Evolutionary conservation across 2,329 filamentous ascomycete species (phyloP).

Genomic region (Aspergillus neotritici): DNA sequence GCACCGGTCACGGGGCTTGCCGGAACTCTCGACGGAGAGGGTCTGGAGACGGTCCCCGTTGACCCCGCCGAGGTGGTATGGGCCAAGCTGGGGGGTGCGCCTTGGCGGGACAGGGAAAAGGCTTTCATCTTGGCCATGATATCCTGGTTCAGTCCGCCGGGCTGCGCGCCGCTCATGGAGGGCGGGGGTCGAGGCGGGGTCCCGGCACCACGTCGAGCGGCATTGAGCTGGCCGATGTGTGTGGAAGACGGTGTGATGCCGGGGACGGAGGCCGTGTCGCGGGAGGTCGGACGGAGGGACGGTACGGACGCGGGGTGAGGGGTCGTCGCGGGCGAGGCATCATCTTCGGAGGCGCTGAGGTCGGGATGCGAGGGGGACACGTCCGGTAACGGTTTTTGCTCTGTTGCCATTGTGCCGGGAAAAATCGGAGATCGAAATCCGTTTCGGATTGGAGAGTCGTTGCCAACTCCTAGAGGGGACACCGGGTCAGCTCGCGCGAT

Average conservation of each 20-base stretch:
- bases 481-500: too few relatives aligned
- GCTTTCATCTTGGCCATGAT: constrained; percentile 65
- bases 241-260: constrained; percentile 78
- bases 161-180: constrained; percentile 34
- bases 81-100: constrained; percentile 42
- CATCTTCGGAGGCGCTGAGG: constrained; percentile 18
- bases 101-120: constrained; percentile 61
- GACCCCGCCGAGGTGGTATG: constrained; percentile 35
- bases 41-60: constrained; percentile 28
- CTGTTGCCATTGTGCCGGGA: constrained; percentile 14
- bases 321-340: constrained; percentile 18
- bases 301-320: constrained; percentile 33
- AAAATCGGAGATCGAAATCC: too few relatives aligned
- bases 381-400: constrained; percentile 18
- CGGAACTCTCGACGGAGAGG: constrained; percentile 1
- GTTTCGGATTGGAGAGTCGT: too few relatives aligned
- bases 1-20: background rate
- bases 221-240: constrained; percentile 69
- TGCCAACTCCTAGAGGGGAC: too few relatives aligned
- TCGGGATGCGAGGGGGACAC: constrained; percentile 16
- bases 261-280: constrained; percentile 16
- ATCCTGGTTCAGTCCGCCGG: constrained; percentile 55
- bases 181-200: constrained; percentile 23
- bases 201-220: constrained; percentile 49
- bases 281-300: constrained; percentile 19